Conservation (phyloP, 1,284 basidiomycete species). For the Leucoagaricus sp. region DNA sequence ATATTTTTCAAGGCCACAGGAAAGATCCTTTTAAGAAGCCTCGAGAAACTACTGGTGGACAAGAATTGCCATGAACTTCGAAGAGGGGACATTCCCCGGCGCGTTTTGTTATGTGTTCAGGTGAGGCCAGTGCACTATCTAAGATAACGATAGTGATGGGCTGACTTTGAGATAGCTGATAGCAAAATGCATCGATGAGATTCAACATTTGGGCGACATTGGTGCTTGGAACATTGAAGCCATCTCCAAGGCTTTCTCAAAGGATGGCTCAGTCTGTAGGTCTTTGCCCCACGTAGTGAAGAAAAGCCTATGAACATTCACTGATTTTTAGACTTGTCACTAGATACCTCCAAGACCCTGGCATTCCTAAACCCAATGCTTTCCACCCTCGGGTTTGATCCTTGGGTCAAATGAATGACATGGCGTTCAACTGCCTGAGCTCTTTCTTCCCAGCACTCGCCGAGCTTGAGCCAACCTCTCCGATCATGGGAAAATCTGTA, state of each 20-base stretch:
- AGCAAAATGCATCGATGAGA: conserved; percentile 84
- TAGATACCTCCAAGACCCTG: conserved; percentile 68
- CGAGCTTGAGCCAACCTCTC: conserved; percentile 79
- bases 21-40: conserved; percentile 82
- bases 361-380: conserved; percentile 82
- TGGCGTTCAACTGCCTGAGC: conserved; percentile 67
- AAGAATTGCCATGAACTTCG: conserved; percentile 70
- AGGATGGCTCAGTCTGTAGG: conserved; percentile 84
- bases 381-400: conserved; percentile 77
- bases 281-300: too few relatives aligned
- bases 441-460: conserved; percentile 66
- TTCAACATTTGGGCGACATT: conserved; percentile 89
- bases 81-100: conserved; percentile 69
- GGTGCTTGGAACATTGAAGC: conserved; percentile 79
- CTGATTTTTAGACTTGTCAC: conserved; percentile 57
- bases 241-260: conserved; percentile 86
- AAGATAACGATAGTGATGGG: background rate
- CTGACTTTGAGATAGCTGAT: conserved; percentile 62
- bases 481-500: conserved; percentile 50
- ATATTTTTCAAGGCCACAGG: conserved; percentile 76
- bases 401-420: conserved; percentile 86
- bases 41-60: conserved; percentile 63
- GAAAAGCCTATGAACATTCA: background rate
- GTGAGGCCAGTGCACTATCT: conserved; percentile 37
- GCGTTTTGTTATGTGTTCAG: conserved; percentile 82